phyloP scores from a whole-genome alignment of 75 land plant species.

The Pinus albicaulis region DNA sequence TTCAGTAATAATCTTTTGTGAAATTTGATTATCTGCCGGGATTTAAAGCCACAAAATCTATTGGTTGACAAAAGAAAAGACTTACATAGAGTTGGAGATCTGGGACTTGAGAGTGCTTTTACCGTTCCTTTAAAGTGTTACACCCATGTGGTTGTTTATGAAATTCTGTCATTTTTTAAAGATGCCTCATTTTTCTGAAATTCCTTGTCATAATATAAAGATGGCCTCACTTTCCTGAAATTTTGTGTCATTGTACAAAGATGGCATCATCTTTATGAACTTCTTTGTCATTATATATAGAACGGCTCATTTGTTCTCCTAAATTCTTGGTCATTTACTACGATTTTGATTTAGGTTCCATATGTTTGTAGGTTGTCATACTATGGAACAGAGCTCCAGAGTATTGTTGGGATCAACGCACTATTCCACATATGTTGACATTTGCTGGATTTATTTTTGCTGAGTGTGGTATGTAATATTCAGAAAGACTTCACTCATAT shows the following conservation, averaged over 20 bases:
- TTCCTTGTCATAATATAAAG: neutral
- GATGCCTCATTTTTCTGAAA: neutral
- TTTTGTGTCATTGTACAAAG: no score
- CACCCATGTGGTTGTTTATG: constrained; percentile 92
- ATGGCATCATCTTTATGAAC: no score
- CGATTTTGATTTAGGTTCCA: neutral
- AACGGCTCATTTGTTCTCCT: no score
- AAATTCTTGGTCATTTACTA: neutral
- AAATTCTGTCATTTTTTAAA: no score
- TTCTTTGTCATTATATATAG: no score
- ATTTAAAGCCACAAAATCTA: constrained; percentile 77
- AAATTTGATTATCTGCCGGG: constrained; percentile 16
- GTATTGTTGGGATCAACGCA: constrained; percentile 71
- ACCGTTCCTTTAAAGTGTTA: constrained; percentile 88
- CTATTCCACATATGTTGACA: constrained; percentile 76
- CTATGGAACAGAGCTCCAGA: constrained; percentile 87
- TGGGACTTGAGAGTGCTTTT: constrained; percentile 86
- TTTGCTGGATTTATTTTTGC: constrained; percentile 86
- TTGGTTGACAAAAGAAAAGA: constrained; percentile 84
- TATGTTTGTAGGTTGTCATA: constrained; percentile 53
- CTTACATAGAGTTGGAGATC: constrained; percentile 86
- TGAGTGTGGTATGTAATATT: constrained; percentile 12
- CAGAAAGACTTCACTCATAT: neutral
- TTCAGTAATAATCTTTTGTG: neutral
- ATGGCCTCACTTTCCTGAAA: neutral